These are phyloP conservation scores for Oryza nivara DNA, from an alignment of 176 grass and related monocot species.

Conservation along the genomic window DNA sequence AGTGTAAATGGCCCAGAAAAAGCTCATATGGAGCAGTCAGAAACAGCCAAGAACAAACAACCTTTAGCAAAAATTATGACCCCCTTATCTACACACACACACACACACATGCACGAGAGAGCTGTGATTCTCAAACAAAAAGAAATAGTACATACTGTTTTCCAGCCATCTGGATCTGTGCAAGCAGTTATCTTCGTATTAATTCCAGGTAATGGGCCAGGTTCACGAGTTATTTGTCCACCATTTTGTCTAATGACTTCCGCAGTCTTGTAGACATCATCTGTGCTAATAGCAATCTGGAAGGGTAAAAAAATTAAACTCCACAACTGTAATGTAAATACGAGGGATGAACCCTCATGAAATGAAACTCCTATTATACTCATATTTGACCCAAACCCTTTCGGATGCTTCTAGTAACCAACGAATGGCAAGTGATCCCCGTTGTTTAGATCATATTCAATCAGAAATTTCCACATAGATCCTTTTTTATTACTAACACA, in stretches of 20 bases:
- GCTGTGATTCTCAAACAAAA: slow-evolving; percentile 30
- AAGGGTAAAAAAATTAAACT: slow-evolving; percentile 36
- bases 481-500: background rate
- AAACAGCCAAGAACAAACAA: slow-evolving; percentile 27
- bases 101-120: background rate
- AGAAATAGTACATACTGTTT: slow-evolving; percentile 65
- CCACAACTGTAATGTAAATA: background rate
- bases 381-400: background rate
- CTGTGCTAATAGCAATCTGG: slow-evolving; percentile 93
- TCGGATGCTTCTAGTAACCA: background rate
- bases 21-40: background rate
- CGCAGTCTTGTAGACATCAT: slow-evolving; percentile 98
- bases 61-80: slow-evolving; percentile 13
- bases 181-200: slow-evolving; percentile 93
- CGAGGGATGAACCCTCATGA: slow-evolving; percentile 14
- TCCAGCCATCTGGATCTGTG: slow-evolving; percentile 96
- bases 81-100: background rate
- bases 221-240: slow-evolving; percentile 80
- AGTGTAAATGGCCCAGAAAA: background rate
- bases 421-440: background rate
- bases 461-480: background rate
- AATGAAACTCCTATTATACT: background rate
- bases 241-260: slow-evolving; percentile 74
- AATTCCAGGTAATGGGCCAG: slow-evolving; percentile 94
- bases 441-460: background rate